Conservation (phyloP, 2,329 filamentous ascomycete genomes). For the Teratosphaeria destructans region DNA sequence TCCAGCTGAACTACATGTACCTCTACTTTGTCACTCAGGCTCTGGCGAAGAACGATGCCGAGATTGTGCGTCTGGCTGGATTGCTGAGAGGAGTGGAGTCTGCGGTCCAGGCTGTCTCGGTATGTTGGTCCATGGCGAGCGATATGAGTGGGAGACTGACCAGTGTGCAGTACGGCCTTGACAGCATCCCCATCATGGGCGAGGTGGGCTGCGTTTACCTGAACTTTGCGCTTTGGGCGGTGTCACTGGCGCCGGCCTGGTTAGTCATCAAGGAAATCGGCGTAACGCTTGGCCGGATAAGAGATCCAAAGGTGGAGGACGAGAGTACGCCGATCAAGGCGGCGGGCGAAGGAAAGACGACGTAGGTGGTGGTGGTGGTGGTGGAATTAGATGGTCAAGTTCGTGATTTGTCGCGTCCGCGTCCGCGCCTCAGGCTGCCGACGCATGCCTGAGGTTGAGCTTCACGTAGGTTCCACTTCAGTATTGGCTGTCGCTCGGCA, state of each 20-base stretch:
- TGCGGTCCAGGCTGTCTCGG: slow-evolving; percentile 60
- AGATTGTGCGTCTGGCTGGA: slow-evolving; percentile 59
- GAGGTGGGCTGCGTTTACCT: slow-evolving; percentile 58
- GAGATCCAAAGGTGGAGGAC: slow-evolving; percentile 3
- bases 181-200: slow-evolving; percentile 51
- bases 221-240: slow-evolving; percentile 59
- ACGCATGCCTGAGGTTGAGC: too few species aligned
- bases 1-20: slow-evolving; percentile 66
- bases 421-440: too few species aligned
- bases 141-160: neutral
- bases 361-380: neutral
- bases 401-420: neutral
- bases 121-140: slow-evolving; percentile 19
- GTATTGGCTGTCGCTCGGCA: neutral
- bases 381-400: neutral
- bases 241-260: slow-evolving; percentile 57
- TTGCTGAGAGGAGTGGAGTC: slow-evolving; percentile 61
- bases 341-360: neutral
- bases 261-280: slow-evolving; percentile 51
- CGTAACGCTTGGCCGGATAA: slow-evolving; percentile 8
- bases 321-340: neutral
- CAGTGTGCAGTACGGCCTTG: slow-evolving; percentile 50
- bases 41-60: slow-evolving; percentile 48
- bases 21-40: slow-evolving; percentile 63
- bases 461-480: too few species aligned